phyloP scores from a whole-genome alignment of 1,284 basidiomycete genomes.

The Sporisorium graminicola region DNA sequence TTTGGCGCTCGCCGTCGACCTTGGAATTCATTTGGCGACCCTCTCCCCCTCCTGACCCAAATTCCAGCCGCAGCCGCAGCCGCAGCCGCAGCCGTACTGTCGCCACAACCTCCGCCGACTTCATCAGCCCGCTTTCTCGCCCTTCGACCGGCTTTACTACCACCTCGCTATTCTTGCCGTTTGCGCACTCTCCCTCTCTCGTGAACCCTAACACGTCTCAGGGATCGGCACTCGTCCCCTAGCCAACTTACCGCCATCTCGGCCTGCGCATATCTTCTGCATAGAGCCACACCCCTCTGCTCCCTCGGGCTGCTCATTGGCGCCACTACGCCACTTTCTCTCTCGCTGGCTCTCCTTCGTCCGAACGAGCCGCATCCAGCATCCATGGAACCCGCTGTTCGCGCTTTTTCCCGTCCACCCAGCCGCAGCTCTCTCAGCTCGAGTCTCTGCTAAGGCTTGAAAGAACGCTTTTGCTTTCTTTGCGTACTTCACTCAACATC shows the following conservation, averaged over 20 bases:
- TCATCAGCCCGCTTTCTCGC: neutral
- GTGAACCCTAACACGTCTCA: no score
- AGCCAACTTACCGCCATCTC: no score
- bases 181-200: no score
- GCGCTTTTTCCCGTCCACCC: neutral
- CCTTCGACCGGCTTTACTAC: no score
- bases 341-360: neutral
- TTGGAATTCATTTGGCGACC: neutral
- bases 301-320: neutral
- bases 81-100: no score
- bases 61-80: neutral
- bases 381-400: slow-evolving; percentile 6
- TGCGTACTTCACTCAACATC: neutral
- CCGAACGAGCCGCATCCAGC: neutral
- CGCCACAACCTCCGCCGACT: neutral
- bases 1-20: no score
- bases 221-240: no score
- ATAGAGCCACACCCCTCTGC: neutral
- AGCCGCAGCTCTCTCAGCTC: slow-evolving; percentile 1
- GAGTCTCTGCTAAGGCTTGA: neutral
- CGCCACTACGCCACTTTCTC: neutral
- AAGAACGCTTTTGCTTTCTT: neutral
- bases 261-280: neutral
- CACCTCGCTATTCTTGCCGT: no score
- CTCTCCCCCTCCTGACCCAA: neutral